phyloP scores from a whole-genome alignment of 108 stramenopile species.

The Skeletonema grethae region DNA sequence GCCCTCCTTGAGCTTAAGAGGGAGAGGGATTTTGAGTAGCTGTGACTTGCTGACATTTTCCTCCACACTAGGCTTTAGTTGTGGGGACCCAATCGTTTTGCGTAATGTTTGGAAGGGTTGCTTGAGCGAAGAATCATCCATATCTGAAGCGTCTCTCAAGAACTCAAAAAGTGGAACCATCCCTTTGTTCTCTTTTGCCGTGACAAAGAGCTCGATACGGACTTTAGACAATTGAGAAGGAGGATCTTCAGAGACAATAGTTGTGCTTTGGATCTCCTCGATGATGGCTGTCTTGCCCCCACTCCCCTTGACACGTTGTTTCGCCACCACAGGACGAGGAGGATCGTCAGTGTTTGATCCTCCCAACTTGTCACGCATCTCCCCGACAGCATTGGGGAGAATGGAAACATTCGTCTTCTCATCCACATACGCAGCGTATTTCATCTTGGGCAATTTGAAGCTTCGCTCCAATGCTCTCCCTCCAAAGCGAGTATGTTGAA shows the following conservation, averaged over 20 bases:
- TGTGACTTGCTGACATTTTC: conserved; percentile 25
- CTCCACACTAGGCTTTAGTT: conserved; percentile 12
- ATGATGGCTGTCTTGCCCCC: conserved; percentile 31
- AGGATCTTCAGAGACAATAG: background rate
- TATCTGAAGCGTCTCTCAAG: conserved; percentile 9
- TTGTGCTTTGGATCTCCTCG: conserved; percentile 24
- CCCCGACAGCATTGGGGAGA: background rate
- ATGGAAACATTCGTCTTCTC: conserved; percentile 21
- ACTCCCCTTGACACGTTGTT: conserved; percentile 39
- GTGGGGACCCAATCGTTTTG: conserved; percentile 21
- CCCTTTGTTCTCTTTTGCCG: background rate
- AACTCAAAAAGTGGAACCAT: conserved; percentile 23
- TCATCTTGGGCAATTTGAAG: conserved; percentile 50
- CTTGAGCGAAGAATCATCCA: background rate
- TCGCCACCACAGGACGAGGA: conserved; percentile 12
- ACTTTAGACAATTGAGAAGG: background rate
- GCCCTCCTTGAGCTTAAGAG: background rate
- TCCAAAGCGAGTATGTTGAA: conserved; percentile 30
- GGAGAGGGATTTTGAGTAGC: conserved; percentile 28
- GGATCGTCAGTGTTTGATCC: background rate
- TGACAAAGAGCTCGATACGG: conserved; percentile 31
- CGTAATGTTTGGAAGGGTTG: conserved; percentile 11
- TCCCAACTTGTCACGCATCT: background rate
- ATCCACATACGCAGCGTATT: conserved; percentile 44
- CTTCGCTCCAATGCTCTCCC: conserved; percentile 24